These are phyloP conservation scores for Hygrocybe punicea DNA, from an alignment of 768 basidiomycete species.

Conservation along the genomic window DNA sequence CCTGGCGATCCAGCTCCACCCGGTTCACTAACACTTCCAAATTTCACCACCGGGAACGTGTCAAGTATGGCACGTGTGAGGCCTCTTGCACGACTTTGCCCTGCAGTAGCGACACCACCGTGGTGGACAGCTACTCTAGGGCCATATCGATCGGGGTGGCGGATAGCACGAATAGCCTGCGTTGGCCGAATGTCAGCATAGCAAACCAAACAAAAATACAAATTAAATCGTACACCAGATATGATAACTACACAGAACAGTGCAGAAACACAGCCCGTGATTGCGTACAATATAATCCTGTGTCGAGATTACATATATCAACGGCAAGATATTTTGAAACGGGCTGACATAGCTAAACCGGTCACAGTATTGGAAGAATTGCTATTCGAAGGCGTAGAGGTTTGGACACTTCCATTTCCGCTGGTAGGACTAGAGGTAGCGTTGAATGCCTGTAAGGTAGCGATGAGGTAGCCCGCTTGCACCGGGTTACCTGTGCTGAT, in stretches of 20 bases:
- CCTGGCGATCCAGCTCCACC: neutral
- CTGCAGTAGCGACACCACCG: conserved; percentile 37
- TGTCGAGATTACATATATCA: conserved; percentile 2
- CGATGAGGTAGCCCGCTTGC: conserved; percentile 63
- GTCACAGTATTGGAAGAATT: conserved; percentile 36
- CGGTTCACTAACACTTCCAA: conserved; percentile 39
- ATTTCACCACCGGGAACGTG: conserved; percentile 93
- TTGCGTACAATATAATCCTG: conserved; percentile 79
- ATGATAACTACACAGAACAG: conserved; percentile 83
- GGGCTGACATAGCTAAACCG: conserved; percentile 70
- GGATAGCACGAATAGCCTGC: conserved; percentile 75
- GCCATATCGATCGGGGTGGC: conserved; percentile 90
- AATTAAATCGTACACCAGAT: conserved; percentile 60
- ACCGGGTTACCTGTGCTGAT: conserved; percentile 43
- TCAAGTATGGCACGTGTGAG: conserved; percentile 91
- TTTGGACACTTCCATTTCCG: conserved; percentile 20
- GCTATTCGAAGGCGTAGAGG: conserved; percentile 12
- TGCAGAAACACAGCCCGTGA: conserved; percentile 84
- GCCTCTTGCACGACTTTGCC: conserved; percentile 75
- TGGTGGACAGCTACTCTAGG: conserved; percentile 49
- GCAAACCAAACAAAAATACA: neutral
- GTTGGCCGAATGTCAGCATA: conserved; percentile 5
- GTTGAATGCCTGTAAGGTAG: conserved; percentile 63
- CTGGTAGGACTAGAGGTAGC: conserved; percentile 41
- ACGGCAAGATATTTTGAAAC: conserved; percentile 5